Evolutionary conservation across 225 moss, liverwort and hornwort genomes (phyloP), one percentile per base, ranked within the genome.

Genomic region (Pseudoscleropodium purum): DNA sequence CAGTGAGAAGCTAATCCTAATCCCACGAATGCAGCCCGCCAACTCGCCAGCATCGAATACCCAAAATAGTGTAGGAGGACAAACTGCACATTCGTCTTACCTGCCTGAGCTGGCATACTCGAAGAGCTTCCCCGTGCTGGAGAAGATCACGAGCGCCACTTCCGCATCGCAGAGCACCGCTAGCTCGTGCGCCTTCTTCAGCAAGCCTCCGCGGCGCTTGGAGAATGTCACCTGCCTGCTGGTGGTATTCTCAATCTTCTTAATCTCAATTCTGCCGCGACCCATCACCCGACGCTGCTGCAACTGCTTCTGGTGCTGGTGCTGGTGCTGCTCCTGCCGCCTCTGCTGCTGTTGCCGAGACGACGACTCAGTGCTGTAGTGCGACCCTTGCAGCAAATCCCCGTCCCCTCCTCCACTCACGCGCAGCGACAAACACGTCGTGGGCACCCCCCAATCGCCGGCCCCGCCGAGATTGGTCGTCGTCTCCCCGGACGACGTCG

Each of bases 181-280:
- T n/a, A 94, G 93, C 91, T 94, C 94, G 65, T 91, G 91, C 20
- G 94, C 94, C 68, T 94, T 94, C 92, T 94, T 94, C 37, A 94
- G 33, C 43, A 94, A 82, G 24, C 94, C 94, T 2, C 94, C 91
- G 26, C 94, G 94, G 67, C 94, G 92, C 91, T 94, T 94, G 85
- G 94, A 94, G 52, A 94, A 94, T 33, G 94, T 94, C 84, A 94
- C 94, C 90, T 94, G 94, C 89, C 94, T 91, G 84, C 93, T 94
- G 37, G 94, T 94, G 30, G 94, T 92, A 79, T 94, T 94, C 92
- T 94, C 94, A 78, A 94, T 94, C 93, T 91, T 94, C 94, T 94
- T 93, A 57, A 94, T 94, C 88, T 94, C 94, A 65, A 94, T 94
- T 92, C 90, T 91, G 49, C 94, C 94, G 54, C 94, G 93, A 67